Base-by-base conservation (phyloP, 2,329 filamentous ascomycete genomes). In the Paracamarosporium sp. region DNA sequence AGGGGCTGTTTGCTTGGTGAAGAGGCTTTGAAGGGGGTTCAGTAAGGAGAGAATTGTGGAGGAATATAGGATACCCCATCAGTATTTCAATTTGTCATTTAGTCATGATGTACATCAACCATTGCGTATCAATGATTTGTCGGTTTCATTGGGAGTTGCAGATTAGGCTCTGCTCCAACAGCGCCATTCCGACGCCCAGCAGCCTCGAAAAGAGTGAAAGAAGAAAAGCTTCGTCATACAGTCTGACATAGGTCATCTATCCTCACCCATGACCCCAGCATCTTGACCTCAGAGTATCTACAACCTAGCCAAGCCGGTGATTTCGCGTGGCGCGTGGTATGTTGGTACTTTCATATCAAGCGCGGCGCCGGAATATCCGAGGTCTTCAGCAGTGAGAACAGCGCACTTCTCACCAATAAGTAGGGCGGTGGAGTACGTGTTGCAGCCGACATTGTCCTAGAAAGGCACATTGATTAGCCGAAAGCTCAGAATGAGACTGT, bases 361-460 rank as follows among this genome's bases (percentile, higher is more conserved):
- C 9, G 88, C 90, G 28, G 82, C 81, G 28, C 90, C 90, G 33
- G 84, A 87, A 77, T 93, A 92, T 3, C 88, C 90, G 17, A 93
- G 78, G 63, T 93, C 90, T 75, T 93, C 90, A 8, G 84, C 90
- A 1, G 86, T 83, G 22, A 93, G 83, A 58, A 90, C 79, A 1
- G 89, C 87, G 50, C 85, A 87, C 81, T 92, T 92, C 81, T 92
- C 90, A 36, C 89, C 90, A 59, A 92, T 91, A 48, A 92, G 81
- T 9, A 92, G 82, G 5, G 90, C 90, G 33, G 89, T 91, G 61
- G 86, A 85, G 73, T 88, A 88, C 13, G 84, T 86, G 62, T 77
- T 81, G 73, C 77, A 79, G 44, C 73, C 90, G 22, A 92, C 89
- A 63, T 92, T 93, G 75, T 92, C 89, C 53, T 56, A n/a, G 15